Conservation (phyloP, 306 rosid genomes). For the Fragaria iinumae region DNA sequence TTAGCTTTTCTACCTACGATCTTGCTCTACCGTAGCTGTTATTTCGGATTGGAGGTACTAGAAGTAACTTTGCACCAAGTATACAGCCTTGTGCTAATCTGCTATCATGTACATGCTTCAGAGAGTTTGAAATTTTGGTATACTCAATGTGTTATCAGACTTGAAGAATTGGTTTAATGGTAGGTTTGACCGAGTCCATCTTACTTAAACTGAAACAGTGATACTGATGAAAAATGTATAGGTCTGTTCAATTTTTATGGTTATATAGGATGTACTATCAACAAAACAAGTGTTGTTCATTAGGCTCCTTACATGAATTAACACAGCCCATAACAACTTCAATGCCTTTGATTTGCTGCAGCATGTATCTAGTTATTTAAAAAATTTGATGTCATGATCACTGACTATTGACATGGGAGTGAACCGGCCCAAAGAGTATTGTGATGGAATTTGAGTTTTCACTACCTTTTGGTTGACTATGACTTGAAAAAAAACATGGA, state of each 20-base stretch:
- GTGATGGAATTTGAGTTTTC: background rate
- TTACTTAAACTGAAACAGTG: background rate
- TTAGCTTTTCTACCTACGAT: conserved; percentile 21
- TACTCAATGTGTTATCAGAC: background rate
- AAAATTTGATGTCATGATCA: background rate
- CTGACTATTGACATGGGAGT: background rate
- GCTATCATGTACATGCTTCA: background rate
- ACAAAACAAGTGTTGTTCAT: background rate
- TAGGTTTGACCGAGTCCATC: background rate
- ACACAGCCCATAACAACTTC: background rate
- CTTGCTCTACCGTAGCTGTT: conserved; percentile 8
- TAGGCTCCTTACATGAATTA: background rate
- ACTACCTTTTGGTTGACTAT: background rate
- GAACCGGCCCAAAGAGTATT: background rate
- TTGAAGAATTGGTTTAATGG: background rate
- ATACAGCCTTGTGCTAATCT: background rate
- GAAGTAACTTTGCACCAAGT: background rate
- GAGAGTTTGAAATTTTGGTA: background rate
- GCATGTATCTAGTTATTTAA: background rate
- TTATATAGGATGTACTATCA: no score
- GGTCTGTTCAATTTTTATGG: background rate
- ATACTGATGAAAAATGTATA: background rate
- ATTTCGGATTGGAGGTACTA: conserved; percentile 6
- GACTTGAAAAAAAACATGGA: background rate
- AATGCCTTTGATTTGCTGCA: conserved; percentile 1